Base-by-base conservation (phyloP, 345 rosid genomes). In the Turnera subulata region DNA sequence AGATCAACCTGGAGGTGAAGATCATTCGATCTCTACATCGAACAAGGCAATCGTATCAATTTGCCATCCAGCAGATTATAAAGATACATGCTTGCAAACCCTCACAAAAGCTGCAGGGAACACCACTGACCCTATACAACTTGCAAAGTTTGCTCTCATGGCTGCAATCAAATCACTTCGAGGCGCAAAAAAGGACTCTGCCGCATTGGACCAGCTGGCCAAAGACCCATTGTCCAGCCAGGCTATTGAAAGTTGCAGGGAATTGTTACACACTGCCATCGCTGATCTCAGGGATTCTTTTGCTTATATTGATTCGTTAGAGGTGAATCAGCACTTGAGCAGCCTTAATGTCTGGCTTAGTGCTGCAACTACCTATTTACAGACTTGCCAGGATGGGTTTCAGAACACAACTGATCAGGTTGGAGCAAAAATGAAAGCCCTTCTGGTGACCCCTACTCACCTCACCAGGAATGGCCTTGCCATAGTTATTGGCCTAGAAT, bases 381-480 rank as follows among this genome's bases (percentile, higher is more conserved):
- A 86, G 35, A 89, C 85, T 5, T 92, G 98, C 64, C 33, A 84
- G 12, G 95, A 88, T 5, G 78, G 81, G 1, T 88, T 92, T 50
- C 61, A 63, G 16, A 86, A 92, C 65, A 76, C 84, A 1, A 75
- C 84, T 1, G 71, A 69, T 2, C 51, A 51, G 0, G 79, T 82
- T 0, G 78, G 69, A 0, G 25, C 63, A 15, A 83, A 82, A 15
- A 82, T 92, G 86, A 67, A 55, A 46, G 46, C 57, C 11, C 21
- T 83, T 18, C 56, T 88, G 56, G 44, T 49, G 44, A 52, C 62
- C 18, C 70, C 93, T 6, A 73, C 55, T 32, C 71, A 80, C 72
- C 83, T 83, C 11, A 81, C 84, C 0, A 78, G 82, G 66, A 92
- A 89, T 50, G 89, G 83, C 25, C 78, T 92, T 14, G 93, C 89